Conservation (phyloP, 164 flowering plant genomes). For the Piper betle region DNA sequence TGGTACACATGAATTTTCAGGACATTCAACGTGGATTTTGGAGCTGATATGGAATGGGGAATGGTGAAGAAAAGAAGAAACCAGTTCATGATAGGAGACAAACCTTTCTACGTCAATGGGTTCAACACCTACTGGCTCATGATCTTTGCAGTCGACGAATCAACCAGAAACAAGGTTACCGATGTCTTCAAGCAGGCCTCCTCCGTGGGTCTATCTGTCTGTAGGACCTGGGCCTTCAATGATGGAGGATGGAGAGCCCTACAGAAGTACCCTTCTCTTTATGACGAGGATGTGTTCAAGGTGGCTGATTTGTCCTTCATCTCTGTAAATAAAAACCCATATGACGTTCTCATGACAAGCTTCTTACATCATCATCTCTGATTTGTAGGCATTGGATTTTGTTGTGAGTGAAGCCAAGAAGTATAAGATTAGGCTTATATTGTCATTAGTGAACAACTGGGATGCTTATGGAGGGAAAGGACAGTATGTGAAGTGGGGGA, state of each 20-base stretch:
- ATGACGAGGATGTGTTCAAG: constrained; percentile 86
- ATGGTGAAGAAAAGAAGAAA: constrained; percentile 73
- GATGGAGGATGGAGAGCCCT: constrained; percentile 95
- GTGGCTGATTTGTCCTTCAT: constrained; percentile 12
- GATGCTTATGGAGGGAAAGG: constrained; percentile 86
- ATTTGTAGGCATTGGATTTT: constrained; percentile 69
- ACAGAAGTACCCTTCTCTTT: constrained; percentile 77
- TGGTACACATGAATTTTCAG: not conserved
- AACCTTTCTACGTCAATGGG: constrained; percentile 76
- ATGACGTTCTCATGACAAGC: not conserved
- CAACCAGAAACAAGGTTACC: constrained; percentile 67
- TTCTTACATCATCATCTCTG: not conserved
- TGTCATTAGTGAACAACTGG: constrained; percentile 78
- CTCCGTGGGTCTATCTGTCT: constrained; percentile 68
- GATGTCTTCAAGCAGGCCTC: constrained; percentile 80
- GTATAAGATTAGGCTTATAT: constrained; percentile 70
- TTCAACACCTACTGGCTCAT: constrained; percentile 96
- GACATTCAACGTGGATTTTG: constrained; percentile 1
- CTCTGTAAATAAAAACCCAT: no score
- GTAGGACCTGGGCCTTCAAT: constrained; percentile 96
- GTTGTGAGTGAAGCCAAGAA: constrained; percentile 89
- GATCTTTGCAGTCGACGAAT: constrained; percentile 77
- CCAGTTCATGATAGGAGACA: constrained; percentile 51
- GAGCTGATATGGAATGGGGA: constrained; percentile 42
- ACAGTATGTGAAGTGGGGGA: constrained; percentile 94